Base-by-base conservation (phyloP, 1,284 basidiomycete species). In the Trichosporon faecale region DNA sequence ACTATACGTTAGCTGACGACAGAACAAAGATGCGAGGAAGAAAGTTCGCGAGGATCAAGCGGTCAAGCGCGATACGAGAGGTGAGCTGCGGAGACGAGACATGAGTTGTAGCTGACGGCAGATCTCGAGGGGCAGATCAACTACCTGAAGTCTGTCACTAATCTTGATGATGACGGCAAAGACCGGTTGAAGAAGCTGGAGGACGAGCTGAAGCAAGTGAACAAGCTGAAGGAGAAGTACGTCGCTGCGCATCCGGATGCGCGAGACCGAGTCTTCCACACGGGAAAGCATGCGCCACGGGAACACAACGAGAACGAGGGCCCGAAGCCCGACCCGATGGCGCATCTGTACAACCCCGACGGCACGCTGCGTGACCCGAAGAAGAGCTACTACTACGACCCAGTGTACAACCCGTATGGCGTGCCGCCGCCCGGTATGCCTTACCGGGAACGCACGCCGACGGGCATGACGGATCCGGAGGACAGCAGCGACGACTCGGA, bases 351-450 rank as follows among this genome's bases (percentile, higher is more conserved):
- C 84, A 88, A 91, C 77, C 91, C 91, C 79, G 88, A 91, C 79
- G 92, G 93, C 18, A 87, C 92, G 65, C 90, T 93, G 73, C 86
- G 90, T 68, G 91, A 93, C 83, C 93, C 93, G 14, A 93, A 93
- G 78, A 86, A 93, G 75, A 95, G 93, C 82, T 86, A 95, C 55
- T 98, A 98, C 82, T 98, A 94, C 82, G 93, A 98, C 76, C 88
- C 92, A 40, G 88, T 94, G 66, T 91, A 96, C 88, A 98, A 98
- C 80, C 94, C 94, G 7, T 95, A 88, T 79, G 95, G 95, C 29
- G 93, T 94, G n/a, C 90, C 95, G 23, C 95, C 95, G 23, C 95
- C 95, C 9, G 95, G 95, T 8, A 93, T 97, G 94, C 94, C 93
- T 9, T 98, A 98, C 81, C 84, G 88, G 65, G 94, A 98, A 79